Evolutionary conservation across 2,329 filamentous ascomycete species (phyloP), one percentile per base, ranked within the genome.

Genomic region (Emergomyces pasteurianus): DNA sequence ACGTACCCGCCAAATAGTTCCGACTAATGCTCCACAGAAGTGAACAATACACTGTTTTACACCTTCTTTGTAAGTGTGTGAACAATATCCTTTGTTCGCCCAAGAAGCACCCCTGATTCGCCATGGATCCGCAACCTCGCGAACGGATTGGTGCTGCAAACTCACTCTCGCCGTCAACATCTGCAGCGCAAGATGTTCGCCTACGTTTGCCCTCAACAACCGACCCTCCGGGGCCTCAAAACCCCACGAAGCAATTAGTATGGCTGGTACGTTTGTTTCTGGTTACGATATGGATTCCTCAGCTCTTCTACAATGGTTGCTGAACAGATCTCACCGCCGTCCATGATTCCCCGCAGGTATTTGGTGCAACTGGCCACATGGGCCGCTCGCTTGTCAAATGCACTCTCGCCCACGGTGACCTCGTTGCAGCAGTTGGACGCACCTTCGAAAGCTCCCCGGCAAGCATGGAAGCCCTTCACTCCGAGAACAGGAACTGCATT

Each of bases 341-440:
- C 23, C 26, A 7, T 31, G 21, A 12, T 18, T 61, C 64, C 64
- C 62, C 16, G 47, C 63, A 91, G 90, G 80, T 97, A 60, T 99
- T 96, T 74, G 94, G 94, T 56, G 92, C 90, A 56, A 96, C 92
- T n/a, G 94, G 94, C 60, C 94, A 99, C 70, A 95, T 97, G 81
- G 94, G 94, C 62, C 87, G 90, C 58, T 95, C 89, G 8, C 83
- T 97, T 23, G 89, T 92, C 62, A 92, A 94, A 69, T 85, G 83
- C 60, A 90, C 89, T 18, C 81, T 97, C 26, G 80, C 84, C 18
- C 88, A 90, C 67, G 87, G 88, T 67, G 94, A 99, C 72, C 81
- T 86, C 58, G 92, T 96, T 61, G 86, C 87, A 2, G 90, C 90
- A 7, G 92, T 96, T 10, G 94, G 94, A 9, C 86, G 90, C 64